Base-by-base conservation (phyloP, 108 stramenopile genomes). In the Epithemia pelagica region DNA sequence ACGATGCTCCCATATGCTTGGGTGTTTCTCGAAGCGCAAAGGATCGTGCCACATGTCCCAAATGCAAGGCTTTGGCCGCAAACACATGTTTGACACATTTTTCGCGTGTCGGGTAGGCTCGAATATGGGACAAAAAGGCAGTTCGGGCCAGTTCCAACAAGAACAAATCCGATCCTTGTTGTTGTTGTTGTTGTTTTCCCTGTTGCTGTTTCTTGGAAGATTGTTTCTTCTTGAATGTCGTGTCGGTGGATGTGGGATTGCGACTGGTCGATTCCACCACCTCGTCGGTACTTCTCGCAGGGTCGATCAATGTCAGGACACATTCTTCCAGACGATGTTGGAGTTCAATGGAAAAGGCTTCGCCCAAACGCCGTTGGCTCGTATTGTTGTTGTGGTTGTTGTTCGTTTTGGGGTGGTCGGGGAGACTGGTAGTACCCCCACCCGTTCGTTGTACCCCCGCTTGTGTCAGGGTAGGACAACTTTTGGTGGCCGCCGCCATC, bases 91-190 rank as follows among this genome's bases (percentile, higher is more conserved):
- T 76, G 3, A 94, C 85, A 26, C 81, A 72, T 70, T 91, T 82
- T 67, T 94, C 93, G 64, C 88, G 89, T n/a, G 93, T 89, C 30
- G 90, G 81, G 67, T 94, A 94, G 18, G 90, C 88, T 57, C 93
- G 63, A 2, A 94, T 61, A 64, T 85, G 87, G 5, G 90, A 85
- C 46, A 83, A 64, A 61, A 83, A 94, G 18, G 93, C 90, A 58
- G 70, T 70, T 26, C 88, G 76, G 2, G 90, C 93, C 60, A 77
- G 58, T 32, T 80, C 84, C 66, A 90, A 30, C 57, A 94, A 57
- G 10, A 10, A 5, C 37, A 15, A 46, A 10, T 5, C 5, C 31
- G 72, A 68, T 18, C 66, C 77, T 53, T 68, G 33, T 2, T 22
- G 19, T 46, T 84, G 70, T 65, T 77, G 51, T 23, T 69, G 52